phyloP scores from a whole-genome alignment of 2,329 filamentous ascomycete genomes.

The Xylaria polymorpha region DNA sequence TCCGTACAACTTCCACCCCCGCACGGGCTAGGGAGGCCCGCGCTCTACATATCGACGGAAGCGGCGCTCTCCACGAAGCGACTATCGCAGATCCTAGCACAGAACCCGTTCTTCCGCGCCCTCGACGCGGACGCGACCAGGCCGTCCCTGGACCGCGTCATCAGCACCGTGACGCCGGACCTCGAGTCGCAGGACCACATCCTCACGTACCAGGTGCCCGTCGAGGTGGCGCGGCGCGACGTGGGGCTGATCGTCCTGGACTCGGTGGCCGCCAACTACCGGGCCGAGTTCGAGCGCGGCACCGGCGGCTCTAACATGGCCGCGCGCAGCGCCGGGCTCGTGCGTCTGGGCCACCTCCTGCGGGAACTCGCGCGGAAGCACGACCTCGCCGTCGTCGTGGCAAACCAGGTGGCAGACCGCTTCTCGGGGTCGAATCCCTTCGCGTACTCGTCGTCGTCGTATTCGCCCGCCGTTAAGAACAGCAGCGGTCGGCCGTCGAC shows the following conservation, averaged over 20 bases:
- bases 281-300: constrained; percentile 82
- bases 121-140: constrained; percentile 41
- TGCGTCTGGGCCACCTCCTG: constrained; percentile 79
- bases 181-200: constrained; percentile 97
- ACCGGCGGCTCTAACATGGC: constrained; percentile 71
- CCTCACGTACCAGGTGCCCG: constrained; percentile 88
- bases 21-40: constrained; percentile 75
- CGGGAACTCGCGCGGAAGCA: constrained; percentile 79
- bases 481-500: constrained; percentile 18
- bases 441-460: background rate
- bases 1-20: constrained; percentile 84
- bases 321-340: constrained; percentile 79
- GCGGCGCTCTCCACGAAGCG: constrained; percentile 84
- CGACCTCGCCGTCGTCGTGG: constrained; percentile 85
- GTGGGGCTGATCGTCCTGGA: constrained; percentile 88
- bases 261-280: constrained; percentile 94
- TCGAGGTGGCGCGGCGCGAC: constrained; percentile 79
- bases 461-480: constrained; percentile 40
- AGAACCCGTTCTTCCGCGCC: constrained; percentile 68
- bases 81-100: constrained; percentile 79
- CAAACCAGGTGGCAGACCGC: constrained; percentile 94
- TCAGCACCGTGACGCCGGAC: constrained; percentile 86
- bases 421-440: constrained; percentile 59
- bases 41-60: constrained; percentile 95
- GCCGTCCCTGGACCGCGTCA: constrained; percentile 79